Evolutionary conservation across 2,329 filamentous ascomycete species (phyloP).

Genomic region (Fusarium secorum): DNA sequence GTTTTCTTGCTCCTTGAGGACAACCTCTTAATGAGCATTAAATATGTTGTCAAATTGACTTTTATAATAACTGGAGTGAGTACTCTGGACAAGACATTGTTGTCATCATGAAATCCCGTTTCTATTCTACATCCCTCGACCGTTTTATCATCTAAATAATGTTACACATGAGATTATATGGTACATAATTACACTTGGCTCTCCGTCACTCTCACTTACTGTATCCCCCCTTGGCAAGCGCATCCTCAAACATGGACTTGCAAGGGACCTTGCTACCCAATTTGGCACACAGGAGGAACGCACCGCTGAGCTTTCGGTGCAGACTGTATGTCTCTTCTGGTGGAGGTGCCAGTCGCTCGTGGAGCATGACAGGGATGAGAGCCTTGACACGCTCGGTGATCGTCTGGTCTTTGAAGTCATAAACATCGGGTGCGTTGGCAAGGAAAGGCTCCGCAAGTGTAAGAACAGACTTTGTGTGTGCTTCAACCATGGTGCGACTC

Average conservation of each 20-base stretch:
- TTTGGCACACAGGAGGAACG: conserved; percentile 89
- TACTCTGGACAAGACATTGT: neutral
- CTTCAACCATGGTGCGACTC: conserved; percentile 83
- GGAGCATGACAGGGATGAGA: conserved; percentile 92
- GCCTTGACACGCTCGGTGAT: conserved; percentile 92
- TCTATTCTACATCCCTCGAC: conserved; percentile 15
- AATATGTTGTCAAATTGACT: neutral
- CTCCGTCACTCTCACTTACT: conserved; percentile 8
- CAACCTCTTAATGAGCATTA: neutral
- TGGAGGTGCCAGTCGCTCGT: conserved; percentile 85
- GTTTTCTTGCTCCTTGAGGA: no score
- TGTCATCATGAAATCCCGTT: conserved; percentile 2
- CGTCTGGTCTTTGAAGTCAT: conserved; percentile 93
- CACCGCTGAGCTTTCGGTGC: conserved; percentile 93
- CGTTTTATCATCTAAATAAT: conserved; percentile 26
- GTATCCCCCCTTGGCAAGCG: conserved; percentile 51
- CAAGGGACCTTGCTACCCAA: conserved; percentile 85
- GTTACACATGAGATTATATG: conserved; percentile 26
- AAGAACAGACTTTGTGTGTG: conserved; percentile 86
- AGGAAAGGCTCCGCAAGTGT: conserved; percentile 94
- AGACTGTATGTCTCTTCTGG: conserved; percentile 97
- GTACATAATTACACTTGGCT: conserved; percentile 16
- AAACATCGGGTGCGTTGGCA: conserved; percentile 76
- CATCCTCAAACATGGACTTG: conserved; percentile 77
- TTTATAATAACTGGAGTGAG: neutral